These are phyloP conservation scores for Tolypocladium amazonense DNA, from an alignment of 2,329 filamentous ascomycete genomes.

Conservation along the genomic window DNA sequence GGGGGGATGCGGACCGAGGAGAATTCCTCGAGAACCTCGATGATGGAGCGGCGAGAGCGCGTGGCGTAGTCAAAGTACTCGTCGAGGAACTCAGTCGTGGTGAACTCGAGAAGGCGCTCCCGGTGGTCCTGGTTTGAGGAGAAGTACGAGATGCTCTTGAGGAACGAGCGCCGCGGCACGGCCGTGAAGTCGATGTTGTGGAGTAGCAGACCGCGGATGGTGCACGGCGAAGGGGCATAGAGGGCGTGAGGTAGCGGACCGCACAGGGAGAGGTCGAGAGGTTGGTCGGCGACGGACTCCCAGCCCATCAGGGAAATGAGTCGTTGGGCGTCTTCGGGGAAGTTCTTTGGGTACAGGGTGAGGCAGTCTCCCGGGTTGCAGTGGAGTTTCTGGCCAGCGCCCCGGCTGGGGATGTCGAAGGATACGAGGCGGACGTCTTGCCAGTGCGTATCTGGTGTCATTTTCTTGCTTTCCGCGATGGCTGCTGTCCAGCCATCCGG, in stretches of 20 bases:
- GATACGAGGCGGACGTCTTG: constrained; percentile 84
- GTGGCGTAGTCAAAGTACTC: constrained; percentile 96
- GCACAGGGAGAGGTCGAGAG: constrained; percentile 40
- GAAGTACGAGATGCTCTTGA: constrained; percentile 67
- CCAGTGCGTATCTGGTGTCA: constrained; percentile 73
- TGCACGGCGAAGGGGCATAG: constrained; percentile 33
- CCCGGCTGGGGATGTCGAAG: constrained; percentile 34
- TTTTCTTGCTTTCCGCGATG: constrained; percentile 54
- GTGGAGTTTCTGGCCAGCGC: constrained; percentile 15
- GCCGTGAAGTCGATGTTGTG: constrained; percentile 83
- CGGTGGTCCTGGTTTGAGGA: constrained; percentile 62
- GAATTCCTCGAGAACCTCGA: constrained; percentile 90
- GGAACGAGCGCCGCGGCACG: constrained; percentile 81
- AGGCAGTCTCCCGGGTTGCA: constrained; percentile 68
- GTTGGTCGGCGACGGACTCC: constrained; percentile 59
- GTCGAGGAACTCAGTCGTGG: constrained; percentile 67
- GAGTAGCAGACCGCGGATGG: constrained; percentile 65
- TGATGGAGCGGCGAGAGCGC: constrained; percentile 75
- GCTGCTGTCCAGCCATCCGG: constrained; percentile 44
- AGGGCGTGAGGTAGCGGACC: constrained; percentile 22
- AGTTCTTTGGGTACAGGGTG: constrained; percentile 80
- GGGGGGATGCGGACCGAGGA: constrained; percentile 72
- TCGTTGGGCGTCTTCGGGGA: constrained; percentile 64
- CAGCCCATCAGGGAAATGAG: constrained; percentile 75
- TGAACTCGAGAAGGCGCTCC: constrained; percentile 76